Conservation (phyloP, 352 stramenopile species). For the Lagenidium giganteum region DNA sequence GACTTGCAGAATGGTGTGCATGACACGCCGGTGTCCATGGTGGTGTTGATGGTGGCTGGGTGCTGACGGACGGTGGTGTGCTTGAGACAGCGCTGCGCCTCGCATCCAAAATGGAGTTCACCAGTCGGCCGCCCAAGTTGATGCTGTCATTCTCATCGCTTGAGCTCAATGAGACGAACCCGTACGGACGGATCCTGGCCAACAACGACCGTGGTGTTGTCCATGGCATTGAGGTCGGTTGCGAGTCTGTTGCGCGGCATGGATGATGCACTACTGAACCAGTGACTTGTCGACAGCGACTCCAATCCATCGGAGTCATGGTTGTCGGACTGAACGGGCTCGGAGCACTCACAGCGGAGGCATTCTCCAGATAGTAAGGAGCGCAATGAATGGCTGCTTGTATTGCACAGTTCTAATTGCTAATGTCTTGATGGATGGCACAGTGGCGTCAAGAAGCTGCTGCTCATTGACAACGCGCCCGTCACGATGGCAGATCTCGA, state of each 20-base stretch:
- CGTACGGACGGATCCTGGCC: constrained; percentile 30
- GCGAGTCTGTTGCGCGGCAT: neutral
- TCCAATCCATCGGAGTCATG: constrained; percentile 25
- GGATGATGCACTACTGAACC: too few relatives aligned
- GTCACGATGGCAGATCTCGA: constrained; percentile 27
- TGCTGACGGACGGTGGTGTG: neutral
- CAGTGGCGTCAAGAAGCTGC: constrained; percentile 35
- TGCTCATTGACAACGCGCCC: constrained; percentile 22
- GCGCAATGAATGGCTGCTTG: neutral
- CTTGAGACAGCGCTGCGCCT: constrained; percentile 18
- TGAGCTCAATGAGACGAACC: too few relatives aligned
- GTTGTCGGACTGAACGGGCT: constrained; percentile 43
- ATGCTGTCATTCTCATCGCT: too few relatives aligned
- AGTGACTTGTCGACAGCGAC: constrained; percentile 14
- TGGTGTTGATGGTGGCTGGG: neutral
- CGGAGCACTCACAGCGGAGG: constrained; percentile 29
- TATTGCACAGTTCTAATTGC: neutral
- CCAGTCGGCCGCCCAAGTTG: constrained; percentile 9
- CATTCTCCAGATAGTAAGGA: constrained; percentile 36
- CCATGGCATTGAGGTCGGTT: constrained; percentile 28
- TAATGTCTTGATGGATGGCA: neutral
- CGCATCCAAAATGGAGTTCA: constrained; percentile 5
- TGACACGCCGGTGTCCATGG: neutral
- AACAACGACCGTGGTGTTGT: constrained; percentile 46
- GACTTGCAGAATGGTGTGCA: constrained; percentile 31